Evolutionary conservation across 257 asterid species (phyloP).

Genomic region (Leonotis leonurus): DNA sequence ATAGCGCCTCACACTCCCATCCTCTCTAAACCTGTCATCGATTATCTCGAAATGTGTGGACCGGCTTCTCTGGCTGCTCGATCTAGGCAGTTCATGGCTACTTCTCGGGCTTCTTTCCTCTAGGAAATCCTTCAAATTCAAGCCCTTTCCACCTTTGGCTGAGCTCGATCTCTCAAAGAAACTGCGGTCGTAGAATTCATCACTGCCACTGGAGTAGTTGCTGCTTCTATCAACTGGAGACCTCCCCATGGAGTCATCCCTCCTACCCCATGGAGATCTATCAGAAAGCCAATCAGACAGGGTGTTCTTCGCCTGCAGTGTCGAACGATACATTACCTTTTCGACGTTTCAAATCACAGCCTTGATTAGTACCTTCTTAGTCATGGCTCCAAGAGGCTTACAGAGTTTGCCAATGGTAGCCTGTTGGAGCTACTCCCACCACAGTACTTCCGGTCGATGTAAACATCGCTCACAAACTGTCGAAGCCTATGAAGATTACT

Average conservation of each 20-base stretch:
- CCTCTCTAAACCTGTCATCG: conserved; percentile 85
- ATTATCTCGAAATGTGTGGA: conserved; percentile 62
- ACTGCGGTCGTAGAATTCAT: conserved; percentile 27
- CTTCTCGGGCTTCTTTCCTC: conserved; percentile 53
- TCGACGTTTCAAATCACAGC: not conserved
- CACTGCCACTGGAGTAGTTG: conserved; percentile 11
- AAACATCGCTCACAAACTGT: conserved; percentile 61
- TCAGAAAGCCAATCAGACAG: conserved; percentile 23
- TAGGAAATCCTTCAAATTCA: conserved; percentile 31
- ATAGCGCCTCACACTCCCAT: conserved; percentile 41
- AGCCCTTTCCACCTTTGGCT: conserved; percentile 15
- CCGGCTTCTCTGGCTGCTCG: conserved; percentile 33
- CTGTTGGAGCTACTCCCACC: conserved; percentile 41
- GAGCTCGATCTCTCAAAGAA: conserved; percentile 32
- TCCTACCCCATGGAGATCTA: conserved; percentile 19
- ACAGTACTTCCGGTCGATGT: conserved; percentile 53
- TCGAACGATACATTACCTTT: not conserved
- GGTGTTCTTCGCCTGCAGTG: conserved; percentile 23
- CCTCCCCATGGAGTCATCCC: conserved; percentile 28
- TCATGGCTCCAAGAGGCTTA: conserved; percentile 20
- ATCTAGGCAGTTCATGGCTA: conserved; percentile 26
- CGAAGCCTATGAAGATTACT: conserved; percentile 68
- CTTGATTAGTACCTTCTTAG: too few species aligned
- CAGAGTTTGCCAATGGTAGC: conserved; percentile 31
- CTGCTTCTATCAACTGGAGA: conserved; percentile 26